These are phyloP conservation scores for Diophrys appendiculata DNA, from an alignment of 73 alveolate genomes.

Conservation along the genomic window DNA sequence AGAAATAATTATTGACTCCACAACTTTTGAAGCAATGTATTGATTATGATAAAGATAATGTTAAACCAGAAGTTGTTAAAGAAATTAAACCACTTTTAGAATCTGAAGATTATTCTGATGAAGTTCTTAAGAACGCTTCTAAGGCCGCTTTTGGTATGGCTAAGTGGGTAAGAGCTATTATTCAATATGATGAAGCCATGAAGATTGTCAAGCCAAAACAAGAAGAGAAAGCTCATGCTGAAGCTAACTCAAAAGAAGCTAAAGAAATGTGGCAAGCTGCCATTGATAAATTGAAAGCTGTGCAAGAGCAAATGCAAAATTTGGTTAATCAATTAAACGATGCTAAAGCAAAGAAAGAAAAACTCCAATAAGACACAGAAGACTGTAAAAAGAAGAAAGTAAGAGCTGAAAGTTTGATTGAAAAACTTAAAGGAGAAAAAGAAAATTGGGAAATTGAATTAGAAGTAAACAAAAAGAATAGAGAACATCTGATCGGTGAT, in stretches of 20 bases:
- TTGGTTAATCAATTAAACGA: conserved; percentile 86
- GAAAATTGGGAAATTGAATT: conserved; percentile 94
- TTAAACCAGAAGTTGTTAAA: conserved; percentile 63
- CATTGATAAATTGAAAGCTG: conserved; percentile 85
- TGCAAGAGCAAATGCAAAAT: conserved; percentile 83
- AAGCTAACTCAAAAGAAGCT: conserved; percentile 89
- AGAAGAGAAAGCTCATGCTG: conserved; percentile 96
- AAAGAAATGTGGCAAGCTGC: conserved; percentile 87
- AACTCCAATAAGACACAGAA: conserved; percentile 91
- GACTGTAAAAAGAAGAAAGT: conserved; percentile 90
- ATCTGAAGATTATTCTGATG: conserved; percentile 69
- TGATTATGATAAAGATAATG: conserved; percentile 77
- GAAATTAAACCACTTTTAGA: conserved; percentile 62
- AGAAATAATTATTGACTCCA: conserved; percentile 73
- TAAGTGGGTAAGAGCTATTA: conserved; percentile 91
- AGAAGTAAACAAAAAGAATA: conserved; percentile 68
- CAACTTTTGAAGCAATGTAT: conserved; percentile 73
- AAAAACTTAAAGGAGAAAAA: conserved; percentile 96
- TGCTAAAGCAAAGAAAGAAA: conserved; percentile 94
- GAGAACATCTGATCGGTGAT: conserved; percentile 97
- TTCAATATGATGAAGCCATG: conserved; percentile 78
- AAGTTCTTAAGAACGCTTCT: conserved; percentile 72
- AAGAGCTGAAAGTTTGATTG: conserved; percentile 97
- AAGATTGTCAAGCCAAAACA: conserved; percentile 97
- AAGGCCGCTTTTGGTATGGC: conserved; percentile 90